Percentiles rank a stretch among this genome's conserved stretches.
Evolutionary conservation across 2,329 filamentous ascomycete genomes (phyloP).

Genomic region (Zymoseptoria passerinii): DNA sequence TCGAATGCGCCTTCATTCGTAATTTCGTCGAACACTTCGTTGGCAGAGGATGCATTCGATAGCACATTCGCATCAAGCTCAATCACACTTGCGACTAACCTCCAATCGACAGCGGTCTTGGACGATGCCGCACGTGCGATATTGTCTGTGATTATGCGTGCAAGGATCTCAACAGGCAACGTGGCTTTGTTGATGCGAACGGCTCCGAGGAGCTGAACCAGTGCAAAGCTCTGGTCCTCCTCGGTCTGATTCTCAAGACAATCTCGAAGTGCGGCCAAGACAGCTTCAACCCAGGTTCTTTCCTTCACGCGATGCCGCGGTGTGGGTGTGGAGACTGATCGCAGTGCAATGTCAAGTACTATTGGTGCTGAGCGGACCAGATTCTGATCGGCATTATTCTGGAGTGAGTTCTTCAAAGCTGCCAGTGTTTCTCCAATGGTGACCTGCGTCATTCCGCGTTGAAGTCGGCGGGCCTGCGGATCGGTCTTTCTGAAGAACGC

Average conservation of each 20-base stretch:
- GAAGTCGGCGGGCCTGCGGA: slow-evolving; percentile 3
- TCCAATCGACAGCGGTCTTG: slow-evolving; percentile 29
- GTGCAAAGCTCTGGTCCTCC: slow-evolving; percentile 17
- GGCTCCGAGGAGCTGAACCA: slow-evolving; percentile 20
- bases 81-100: slow-evolving; percentile 37
- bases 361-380: slow-evolving; percentile 11
- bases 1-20: not conserved
- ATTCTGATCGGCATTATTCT: not conserved
- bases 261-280: slow-evolving; percentile 32
- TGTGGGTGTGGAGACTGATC: slow-evolving; percentile 33
- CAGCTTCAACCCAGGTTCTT: slow-evolving; percentile 37
- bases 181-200: slow-evolving; percentile 10
- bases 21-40: slow-evolving; percentile 7
- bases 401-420: slow-evolving; percentile 2
- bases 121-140: not conserved
- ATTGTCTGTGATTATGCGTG: slow-evolving; percentile 9
- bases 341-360: slow-evolving; percentile 36
- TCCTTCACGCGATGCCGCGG: slow-evolving; percentile 34
- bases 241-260: slow-evolving; percentile 20
- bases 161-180: slow-evolving; percentile 14
- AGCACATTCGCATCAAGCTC: slow-evolving; percentile 41
- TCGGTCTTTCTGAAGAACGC: slow-evolving; percentile 27
- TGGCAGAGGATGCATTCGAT: slow-evolving; percentile 18
- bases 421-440: slow-evolving; percentile 6
- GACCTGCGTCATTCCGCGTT: not conserved